These are phyloP conservation scores for Chrysochromulina parva DNA, from an alignment of 78 protist species.

Conservation along the genomic window DNA sequence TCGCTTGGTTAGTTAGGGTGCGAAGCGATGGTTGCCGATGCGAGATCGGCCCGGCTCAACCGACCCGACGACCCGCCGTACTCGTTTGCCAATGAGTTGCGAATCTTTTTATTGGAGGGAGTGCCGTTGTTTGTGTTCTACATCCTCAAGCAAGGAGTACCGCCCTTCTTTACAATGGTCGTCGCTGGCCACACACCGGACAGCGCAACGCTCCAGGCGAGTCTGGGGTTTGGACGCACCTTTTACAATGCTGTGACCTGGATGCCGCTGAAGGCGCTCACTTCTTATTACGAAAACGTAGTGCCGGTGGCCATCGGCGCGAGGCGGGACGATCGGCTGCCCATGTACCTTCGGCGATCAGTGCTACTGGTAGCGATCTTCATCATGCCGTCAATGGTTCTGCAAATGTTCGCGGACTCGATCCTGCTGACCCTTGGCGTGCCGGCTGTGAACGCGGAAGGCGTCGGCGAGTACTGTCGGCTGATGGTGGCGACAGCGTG, in stretches of 20 bases:
- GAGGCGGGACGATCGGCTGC: background rate
- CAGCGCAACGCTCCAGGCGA: background rate
- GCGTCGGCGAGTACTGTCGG: background rate
- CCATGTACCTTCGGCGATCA: background rate
- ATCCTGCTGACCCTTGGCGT: background rate
- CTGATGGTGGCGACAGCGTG: background rate
- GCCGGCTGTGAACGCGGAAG: background rate
- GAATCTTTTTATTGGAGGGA: too few relatives aligned
- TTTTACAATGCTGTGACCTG: background rate
- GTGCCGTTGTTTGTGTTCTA: too few relatives aligned
- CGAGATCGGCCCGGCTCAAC: too few relatives aligned
- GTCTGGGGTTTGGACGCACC: background rate
- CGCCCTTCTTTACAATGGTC: background rate
- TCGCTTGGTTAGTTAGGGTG: too few relatives aligned
- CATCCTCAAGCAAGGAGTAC: background rate
- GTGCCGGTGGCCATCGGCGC: conserved; percentile 5
- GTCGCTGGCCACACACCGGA: background rate
- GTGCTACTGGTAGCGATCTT: background rate
- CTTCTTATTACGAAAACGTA: background rate
- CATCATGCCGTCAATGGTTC: background rate
- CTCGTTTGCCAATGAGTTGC: too few relatives aligned
- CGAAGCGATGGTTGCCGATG: too few relatives aligned
- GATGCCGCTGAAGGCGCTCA: background rate
- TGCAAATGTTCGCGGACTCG: background rate
- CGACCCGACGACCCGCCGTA: too few relatives aligned